Evolutionary conservation across 2,329 filamentous ascomycete genomes (phyloP), one percentile per base, ranked within the genome.

Genomic region (Tolypocladium paradoxum): DNA sequence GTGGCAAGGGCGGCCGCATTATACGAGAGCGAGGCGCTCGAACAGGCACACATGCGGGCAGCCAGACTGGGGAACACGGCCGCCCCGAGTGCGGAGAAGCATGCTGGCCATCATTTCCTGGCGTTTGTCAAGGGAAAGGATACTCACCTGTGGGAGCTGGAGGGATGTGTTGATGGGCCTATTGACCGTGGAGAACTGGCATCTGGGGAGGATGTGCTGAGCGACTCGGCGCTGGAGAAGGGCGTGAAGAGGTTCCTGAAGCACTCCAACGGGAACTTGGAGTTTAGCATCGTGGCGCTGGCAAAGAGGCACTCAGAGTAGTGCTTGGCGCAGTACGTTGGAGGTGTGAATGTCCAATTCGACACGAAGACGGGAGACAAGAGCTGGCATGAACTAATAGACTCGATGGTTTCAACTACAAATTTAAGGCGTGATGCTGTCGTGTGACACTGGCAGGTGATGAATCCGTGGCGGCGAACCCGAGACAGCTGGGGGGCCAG

Each of bases 61-160:
- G 89, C 86, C 5, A 71, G 71, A 2, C 68, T 75, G 40, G 90
- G 90, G 1, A 86, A 89, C 63, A 88, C 86, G 0, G 67, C 67
- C 16, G 79, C 85, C 1, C 85, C 85, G 1, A 63, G 71, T 20
- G 81, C 82, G 12, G 78, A 84, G 14, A 81, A 80, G 48, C 74
- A 76, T 33, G 73, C 83, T 1, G 85, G 87, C 46, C 74, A 89
- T 57, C 89, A 95, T 66, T 95, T 90, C 62, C 85, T 95, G 38
- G 87, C 86, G 43, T 93, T 91, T 64, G 83, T 91, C 49, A 90
- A 86, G 69, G 73, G 73, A 4, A 75, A 78, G 60, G 79, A 85
- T 52, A 76, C 79, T 7, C 74, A 74, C 53, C 64, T 95, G 43
- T 95, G 87, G 83, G 90, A 95, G 71, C 69, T 95, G 62, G 89